Percentiles rank a stretch among this genome's conserved stretches.
These are phyloP conservation scores for Penicillium oxalicum DNA, from an alignment of 2,329 filamentous ascomycete species.

Conservation along the genomic window DNA sequence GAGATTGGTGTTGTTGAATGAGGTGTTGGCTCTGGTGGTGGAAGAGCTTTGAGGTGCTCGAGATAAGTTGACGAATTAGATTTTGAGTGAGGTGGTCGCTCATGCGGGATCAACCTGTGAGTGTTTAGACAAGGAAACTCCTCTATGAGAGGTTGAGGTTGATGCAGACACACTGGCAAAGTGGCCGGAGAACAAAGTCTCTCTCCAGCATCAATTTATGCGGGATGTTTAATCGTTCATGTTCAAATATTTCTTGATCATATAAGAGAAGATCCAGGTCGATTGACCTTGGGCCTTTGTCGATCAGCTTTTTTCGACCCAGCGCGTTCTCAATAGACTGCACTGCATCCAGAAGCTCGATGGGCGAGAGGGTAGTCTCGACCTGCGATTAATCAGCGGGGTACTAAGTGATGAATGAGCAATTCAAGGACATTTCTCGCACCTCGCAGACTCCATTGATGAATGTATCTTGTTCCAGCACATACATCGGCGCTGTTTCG, in stretches of 20 bases:
- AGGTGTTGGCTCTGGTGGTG: constrained; percentile 32
- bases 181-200: constrained; percentile 85
- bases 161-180: constrained; percentile 48
- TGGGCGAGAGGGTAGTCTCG: constrained; percentile 68
- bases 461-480: constrained; percentile 79
- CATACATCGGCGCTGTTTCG: constrained; percentile 96
- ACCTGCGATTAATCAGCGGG: constrained; percentile 51
- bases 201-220: constrained; percentile 81
- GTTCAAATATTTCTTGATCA: constrained; percentile 57
- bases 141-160: neutral
- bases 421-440: constrained; percentile 24
- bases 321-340: constrained; percentile 77
- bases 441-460: constrained; percentile 92
- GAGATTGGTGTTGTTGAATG: constrained; percentile 37
- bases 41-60: constrained; percentile 30
- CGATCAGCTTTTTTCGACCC: constrained; percentile 75
- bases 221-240: constrained; percentile 73
- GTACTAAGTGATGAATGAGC: neutral
- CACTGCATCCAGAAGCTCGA: constrained; percentile 70
- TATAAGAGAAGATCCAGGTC: constrained; percentile 91
- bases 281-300: constrained; percentile 92
- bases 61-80: constrained; percentile 28
- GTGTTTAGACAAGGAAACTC: constrained; percentile 1
- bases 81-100: constrained; percentile 27
- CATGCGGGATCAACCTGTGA: constrained; percentile 39